Percentiles rank a stretch among this genome's conserved stretches.
These are phyloP conservation scores for Phytophthora idaei DNA, from an alignment of 352 stramenopile species.

Conservation along the genomic window DNA sequence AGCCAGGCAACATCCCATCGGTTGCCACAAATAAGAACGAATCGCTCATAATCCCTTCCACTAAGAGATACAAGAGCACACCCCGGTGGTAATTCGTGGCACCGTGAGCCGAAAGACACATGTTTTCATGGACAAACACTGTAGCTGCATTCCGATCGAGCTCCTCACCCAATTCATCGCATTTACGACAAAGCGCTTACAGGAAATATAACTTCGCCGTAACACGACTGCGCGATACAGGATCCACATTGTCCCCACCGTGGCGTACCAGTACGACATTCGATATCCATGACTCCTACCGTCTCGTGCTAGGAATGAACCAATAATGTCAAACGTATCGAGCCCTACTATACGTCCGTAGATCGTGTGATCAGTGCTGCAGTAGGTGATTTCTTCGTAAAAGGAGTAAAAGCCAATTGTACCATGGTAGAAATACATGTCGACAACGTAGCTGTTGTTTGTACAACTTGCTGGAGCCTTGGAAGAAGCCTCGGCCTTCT, in stretches of 20 bases:
- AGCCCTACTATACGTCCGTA: slow-evolving; percentile 16
- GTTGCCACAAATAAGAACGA: slow-evolving; percentile 32
- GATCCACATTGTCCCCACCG: slow-evolving; percentile 10
- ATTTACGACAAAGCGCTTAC: slow-evolving; percentile 12
- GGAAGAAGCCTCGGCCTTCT: slow-evolving; percentile 9
- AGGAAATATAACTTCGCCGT: slow-evolving; percentile 18
- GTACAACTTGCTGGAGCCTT: slow-evolving; percentile 3
- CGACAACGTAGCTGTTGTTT: slow-evolving; percentile 1
- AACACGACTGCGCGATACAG: slow-evolving; percentile 17
- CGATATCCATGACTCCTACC: slow-evolving; percentile 7
- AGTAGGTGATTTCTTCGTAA: slow-evolving; percentile 24
- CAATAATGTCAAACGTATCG: slow-evolving; percentile 26
- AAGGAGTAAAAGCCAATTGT: slow-evolving; percentile 27
- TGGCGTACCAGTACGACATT: slow-evolving; percentile 17
- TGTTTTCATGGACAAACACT: slow-evolving; percentile 23
- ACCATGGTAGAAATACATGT: slow-evolving; percentile 25
- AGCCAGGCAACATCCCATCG: slow-evolving; percentile 24
- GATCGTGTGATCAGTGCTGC: slow-evolving; percentile 11
- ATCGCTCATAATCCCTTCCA: slow-evolving; percentile 34
- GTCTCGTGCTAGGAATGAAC: slow-evolving; percentile 7
- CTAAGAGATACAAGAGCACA: slow-evolving; percentile 24
- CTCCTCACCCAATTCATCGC: slow-evolving; percentile 10
- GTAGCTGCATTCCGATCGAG: slow-evolving; percentile 6
- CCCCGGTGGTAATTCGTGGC: slow-evolving; percentile 22
- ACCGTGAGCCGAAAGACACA: slow-evolving; percentile 20